Conservation (phyloP, 257 asterid species). For the Solanum boliviense region DNA sequence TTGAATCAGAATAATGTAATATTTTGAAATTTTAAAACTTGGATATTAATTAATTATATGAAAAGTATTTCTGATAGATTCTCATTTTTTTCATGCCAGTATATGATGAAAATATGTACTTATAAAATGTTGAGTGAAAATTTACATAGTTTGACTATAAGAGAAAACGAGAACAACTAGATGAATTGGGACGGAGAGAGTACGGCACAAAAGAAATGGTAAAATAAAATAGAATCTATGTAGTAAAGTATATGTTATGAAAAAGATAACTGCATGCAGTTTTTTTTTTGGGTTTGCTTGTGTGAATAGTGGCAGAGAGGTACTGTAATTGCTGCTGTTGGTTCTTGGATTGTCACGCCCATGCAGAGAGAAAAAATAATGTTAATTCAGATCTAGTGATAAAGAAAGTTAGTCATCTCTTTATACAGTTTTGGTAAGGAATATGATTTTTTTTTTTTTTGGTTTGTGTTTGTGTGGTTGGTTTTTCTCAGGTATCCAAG, state of each 20-base stretch:
- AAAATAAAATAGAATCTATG: not conserved
- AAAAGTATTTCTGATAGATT: not conserved
- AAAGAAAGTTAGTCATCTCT: constrained; percentile 24
- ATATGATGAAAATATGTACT: not conserved
- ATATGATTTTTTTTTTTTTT: constrained; percentile 42
- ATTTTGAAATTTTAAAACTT: not conserved
- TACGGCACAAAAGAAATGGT: not conserved
- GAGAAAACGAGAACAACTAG: not conserved
- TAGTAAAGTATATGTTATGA: not conserved
- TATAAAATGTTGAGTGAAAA: not conserved
- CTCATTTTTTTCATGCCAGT: not conserved
- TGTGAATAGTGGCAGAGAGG: constrained; percentile 14
- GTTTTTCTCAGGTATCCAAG: constrained; percentile 93
- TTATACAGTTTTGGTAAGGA: constrained; percentile 29
- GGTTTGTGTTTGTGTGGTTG: constrained; percentile 11
- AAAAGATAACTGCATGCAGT: constrained; percentile 25
- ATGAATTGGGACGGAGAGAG: not conserved
- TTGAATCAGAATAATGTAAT: not conserved
- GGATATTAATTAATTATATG: not conserved
- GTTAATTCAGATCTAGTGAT: constrained; percentile 4
- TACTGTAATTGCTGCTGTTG: constrained; percentile 11
- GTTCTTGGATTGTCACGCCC: constrained; percentile 62
- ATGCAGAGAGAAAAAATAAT: constrained; percentile 9
- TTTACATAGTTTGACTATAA: not conserved
- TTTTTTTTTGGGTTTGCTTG: constrained; percentile 15